Evolutionary conservation across 805 yeast species (phyloP).

Genomic region (Spathaspora boniae): DNA sequence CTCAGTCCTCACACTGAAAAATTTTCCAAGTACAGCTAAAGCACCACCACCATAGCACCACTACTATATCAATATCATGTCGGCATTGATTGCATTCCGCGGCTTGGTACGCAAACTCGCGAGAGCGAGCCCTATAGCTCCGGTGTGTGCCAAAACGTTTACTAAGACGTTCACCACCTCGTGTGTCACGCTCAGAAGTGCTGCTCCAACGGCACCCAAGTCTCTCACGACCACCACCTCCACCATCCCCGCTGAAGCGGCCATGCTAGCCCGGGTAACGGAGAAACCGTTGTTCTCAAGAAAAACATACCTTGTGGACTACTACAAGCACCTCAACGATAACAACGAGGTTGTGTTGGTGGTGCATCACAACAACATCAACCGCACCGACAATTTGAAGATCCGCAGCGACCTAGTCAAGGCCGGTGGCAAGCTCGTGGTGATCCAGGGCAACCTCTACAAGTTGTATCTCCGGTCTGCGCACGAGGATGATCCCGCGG

Average conservation of each 20-base stretch:
- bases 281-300: constrained; percentile 66
- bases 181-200: background rate
- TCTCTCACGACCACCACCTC: background rate
- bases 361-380: constrained; percentile 80
- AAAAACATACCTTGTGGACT: constrained; percentile 82
- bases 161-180: constrained; percentile 1
- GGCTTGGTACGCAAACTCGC: too few relatives aligned
- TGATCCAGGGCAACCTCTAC: constrained; percentile 68
- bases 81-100: too few relatives aligned
- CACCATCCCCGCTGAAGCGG: constrained; percentile 5
- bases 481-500: constrained; percentile 70
- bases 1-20: too few relatives aligned
- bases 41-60: too few relatives aligned
- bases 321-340: constrained; percentile 69
- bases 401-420: constrained; percentile 59
- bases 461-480: constrained; percentile 73
- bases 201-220: constrained; percentile 5
- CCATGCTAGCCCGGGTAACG: constrained; percentile 35
- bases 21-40: too few relatives aligned
- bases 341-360: constrained; percentile 68
- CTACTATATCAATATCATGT: too few relatives aligned
- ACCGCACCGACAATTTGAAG: constrained; percentile 61
- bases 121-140: background rate
- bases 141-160: constrained; percentile 1
- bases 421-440: constrained; percentile 67